phyloP scores from a whole-genome alignment of 805 yeast genomes.

The Debaryomyces tyrocola region DNA sequence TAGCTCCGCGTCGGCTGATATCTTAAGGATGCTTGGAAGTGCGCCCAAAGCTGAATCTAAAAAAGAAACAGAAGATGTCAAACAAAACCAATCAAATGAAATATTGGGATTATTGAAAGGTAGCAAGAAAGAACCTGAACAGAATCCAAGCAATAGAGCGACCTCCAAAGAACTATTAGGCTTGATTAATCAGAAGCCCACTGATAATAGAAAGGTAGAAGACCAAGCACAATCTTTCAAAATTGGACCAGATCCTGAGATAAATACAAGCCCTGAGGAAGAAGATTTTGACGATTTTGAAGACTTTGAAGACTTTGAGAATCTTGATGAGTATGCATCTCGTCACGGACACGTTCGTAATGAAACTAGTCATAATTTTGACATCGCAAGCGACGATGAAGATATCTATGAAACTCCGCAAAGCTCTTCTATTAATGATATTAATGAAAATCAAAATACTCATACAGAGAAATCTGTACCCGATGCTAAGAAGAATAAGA shows the following conservation, averaged over 20 bases:
- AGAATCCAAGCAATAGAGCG: not conserved
- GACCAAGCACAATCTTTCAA: too few species aligned
- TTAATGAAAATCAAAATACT: conserved; percentile 1
- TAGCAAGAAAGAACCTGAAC: not conserved
- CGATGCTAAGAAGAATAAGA: conserved; percentile 5
- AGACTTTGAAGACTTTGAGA: conserved; percentile 33
- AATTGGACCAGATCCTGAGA: too few species aligned
- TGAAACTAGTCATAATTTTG: conserved; percentile 19
- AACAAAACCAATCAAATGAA: conserved; percentile 13
- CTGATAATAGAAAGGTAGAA: not conserved
- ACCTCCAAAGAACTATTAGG: conserved; percentile 15
- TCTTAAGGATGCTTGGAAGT: conserved; percentile 1
- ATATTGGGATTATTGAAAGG: conserved; percentile 13
- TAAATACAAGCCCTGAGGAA: not conserved
- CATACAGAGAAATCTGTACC: not conserved
- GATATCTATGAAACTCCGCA: conserved; percentile 11
- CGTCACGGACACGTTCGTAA: not conserved
- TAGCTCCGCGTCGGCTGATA: conserved; percentile 1
- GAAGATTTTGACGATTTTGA: conserved; percentile 33
- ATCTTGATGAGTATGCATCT: conserved; percentile 19
- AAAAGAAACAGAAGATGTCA: not conserved
- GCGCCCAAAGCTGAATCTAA: not conserved
- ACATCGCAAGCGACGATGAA: conserved; percentile 39
- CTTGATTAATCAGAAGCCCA: conserved; percentile 10
- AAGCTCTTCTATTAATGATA: conserved; percentile 5